These are phyloP conservation scores for Trametes versicolor DNA, from an alignment of 1,284 basidiomycete genomes.

Conservation along the genomic window DNA sequence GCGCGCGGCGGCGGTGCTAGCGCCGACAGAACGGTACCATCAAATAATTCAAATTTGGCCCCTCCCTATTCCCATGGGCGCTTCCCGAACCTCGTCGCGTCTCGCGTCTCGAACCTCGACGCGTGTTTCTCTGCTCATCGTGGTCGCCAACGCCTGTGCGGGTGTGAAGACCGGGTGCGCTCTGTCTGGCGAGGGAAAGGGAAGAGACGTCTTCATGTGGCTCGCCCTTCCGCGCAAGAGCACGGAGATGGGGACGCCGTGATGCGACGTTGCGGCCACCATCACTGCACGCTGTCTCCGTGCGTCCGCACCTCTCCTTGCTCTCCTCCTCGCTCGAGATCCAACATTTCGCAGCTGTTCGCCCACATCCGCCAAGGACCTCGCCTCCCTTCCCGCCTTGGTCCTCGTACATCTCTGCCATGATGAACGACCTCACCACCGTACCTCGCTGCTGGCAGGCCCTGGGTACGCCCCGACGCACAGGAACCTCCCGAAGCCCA, in stretches of 20 bases:
- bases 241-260: not conserved
- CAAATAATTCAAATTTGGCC: slow-evolving; percentile 2
- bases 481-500: not conserved
- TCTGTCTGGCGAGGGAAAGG: not conserved
- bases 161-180: not conserved
- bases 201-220: not conserved
- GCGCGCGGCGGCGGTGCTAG: not conserved
- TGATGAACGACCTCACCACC: not conserved
- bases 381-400: not conserved
- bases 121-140: not conserved
- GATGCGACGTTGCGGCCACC: not conserved
- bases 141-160: not conserved
- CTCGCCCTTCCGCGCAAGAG: not conserved
- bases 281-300: not conserved
- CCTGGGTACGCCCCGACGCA: not conserved
- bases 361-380: not conserved
- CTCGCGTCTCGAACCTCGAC: not conserved
- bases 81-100: not conserved
- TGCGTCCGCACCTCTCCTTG: not conserved
- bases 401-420: too few relatives aligned
- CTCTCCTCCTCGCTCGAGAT: not conserved
- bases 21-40: not conserved
- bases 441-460: not conserved
- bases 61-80: not conserved
- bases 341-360: not conserved